Percentiles rank a stretch among this genome's conserved stretches.
Conservation (phyloP, 176 grass and related monocot species). For the Stipa capillata region DNA sequence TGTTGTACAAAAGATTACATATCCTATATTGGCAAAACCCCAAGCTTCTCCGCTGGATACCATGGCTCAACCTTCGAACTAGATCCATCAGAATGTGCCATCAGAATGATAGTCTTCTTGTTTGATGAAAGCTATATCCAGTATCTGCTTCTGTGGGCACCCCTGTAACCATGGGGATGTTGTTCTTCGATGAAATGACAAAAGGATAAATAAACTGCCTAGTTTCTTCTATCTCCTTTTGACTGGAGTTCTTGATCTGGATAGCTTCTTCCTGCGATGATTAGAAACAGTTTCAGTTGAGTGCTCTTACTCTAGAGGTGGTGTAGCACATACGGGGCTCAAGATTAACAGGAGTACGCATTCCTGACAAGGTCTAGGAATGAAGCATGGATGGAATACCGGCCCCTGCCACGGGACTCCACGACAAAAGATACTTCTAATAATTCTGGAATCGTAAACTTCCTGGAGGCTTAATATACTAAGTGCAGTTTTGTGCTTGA, state of each 20-base stretch:
- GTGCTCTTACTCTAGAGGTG: not conserved
- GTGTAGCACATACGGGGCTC: not conserved
- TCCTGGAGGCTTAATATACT: not conserved
- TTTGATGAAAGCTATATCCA: not conserved
- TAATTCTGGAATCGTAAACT: not conserved
- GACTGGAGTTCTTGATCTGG: slow-evolving; percentile 49
- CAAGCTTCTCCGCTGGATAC: not conserved
- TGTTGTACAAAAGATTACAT: not conserved
- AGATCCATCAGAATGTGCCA: not conserved
- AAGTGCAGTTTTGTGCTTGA: not conserved
- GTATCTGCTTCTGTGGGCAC: not conserved
- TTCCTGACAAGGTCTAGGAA: not conserved
- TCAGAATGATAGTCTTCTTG: not conserved
- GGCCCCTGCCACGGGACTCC: not conserved
- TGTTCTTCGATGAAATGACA: not conserved
- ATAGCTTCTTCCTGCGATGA: slow-evolving; percentile 36
- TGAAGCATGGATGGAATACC: not conserved
- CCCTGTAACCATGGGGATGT: not conserved
- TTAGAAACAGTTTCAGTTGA: not conserved
- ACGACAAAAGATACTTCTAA: not conserved
- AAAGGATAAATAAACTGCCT: not conserved
- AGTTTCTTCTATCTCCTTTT: slow-evolving; percentile 35
- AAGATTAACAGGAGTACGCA: not conserved
- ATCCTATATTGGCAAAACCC: not conserved
- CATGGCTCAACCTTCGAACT: not conserved